Evolutionary conservation across 164 flowering plant genomes (phyloP), one percentile per base, ranked within the genome.

Genomic region (Vitis rotundifolia): DNA sequence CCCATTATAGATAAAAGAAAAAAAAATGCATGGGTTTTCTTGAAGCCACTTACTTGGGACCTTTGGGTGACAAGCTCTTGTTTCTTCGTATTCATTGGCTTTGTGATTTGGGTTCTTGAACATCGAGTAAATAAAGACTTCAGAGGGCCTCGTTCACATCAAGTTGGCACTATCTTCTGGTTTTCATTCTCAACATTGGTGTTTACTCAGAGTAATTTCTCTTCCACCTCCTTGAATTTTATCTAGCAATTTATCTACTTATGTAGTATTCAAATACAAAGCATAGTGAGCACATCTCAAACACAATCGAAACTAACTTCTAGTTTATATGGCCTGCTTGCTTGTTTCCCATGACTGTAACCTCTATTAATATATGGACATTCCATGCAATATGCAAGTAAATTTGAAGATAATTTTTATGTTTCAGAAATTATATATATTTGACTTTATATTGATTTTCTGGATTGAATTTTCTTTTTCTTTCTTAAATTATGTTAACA

Each of bases 51-150:
- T 44, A 70, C 28, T 1, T 67, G 55, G 75, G 68, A 59, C 44
- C 75, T 79, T 6, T 79, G 82, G 82, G 1, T 76, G 9, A 56
- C 77, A 18, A 70, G 5, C 47, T 3, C 12, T 0, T 3, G 3
- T 0, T 5, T 49, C 16, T 79, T 64, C 58, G 1, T 79, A 0
- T 56, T 67, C 61, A 70, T 48, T 1, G 77, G 72, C 0, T 26
- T 68, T 48, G 73, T 75, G 7, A 26, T 83, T n/a, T 72, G 82
- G 77, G 9, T 76, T 16, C 70, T 83, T 5, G 86, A 83, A 50
- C 82, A 63, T 49, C 64, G 73, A 5, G 29, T 29, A 1, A 77
- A 73, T 54, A 49, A 50, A 1, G 78, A 70, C 0, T 74, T 74
- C 18, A 5, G 69, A 2, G 84, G 82, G 10, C 28, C 76, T 2